Evolutionary conservation across 1,139 yeast genomes (phyloP).

Genomic region (Candida frijolesensis): DNA sequence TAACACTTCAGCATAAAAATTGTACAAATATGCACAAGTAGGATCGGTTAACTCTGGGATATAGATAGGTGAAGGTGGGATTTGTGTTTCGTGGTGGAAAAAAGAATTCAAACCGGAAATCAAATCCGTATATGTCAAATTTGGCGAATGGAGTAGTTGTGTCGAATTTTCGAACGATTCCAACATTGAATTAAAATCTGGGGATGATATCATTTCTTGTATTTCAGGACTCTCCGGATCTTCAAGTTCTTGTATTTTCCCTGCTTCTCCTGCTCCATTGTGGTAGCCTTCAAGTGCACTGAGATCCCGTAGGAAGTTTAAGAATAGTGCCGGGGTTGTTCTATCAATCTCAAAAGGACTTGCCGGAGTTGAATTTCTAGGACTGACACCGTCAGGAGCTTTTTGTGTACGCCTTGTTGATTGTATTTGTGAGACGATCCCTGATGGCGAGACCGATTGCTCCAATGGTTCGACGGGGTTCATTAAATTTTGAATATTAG

Average conservation of each 20-base stretch:
- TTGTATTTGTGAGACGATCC: neutral
- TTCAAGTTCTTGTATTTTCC: constrained; percentile 11
- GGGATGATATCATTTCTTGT: constrained; percentile 13
- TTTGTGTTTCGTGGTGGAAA: constrained; percentile 20
- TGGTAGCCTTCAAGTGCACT: constrained; percentile 7
- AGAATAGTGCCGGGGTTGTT: constrained; percentile 22
- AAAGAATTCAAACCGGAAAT: constrained; percentile 22
- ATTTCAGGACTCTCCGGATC: constrained; percentile 6
- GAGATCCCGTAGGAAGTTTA: constrained; percentile 24
- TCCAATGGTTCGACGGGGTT: constrained; percentile 9
- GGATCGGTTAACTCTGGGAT: constrained; percentile 23
- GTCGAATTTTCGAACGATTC: constrained; percentile 14
- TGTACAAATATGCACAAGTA: constrained; percentile 45
- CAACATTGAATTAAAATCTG: constrained; percentile 11
- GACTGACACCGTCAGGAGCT: neutral
- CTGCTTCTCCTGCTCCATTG: neutral
- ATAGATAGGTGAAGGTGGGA: constrained; percentile 17
- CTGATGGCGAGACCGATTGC: neutral
- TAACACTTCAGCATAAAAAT: constrained; percentile 64
- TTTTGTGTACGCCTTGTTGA: neutral
- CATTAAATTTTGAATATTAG: constrained; percentile 17
- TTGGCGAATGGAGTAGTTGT: neutral
- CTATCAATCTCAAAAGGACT: constrained; percentile 10
- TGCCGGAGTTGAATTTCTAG: neutral
- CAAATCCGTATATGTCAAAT: constrained; percentile 16